Base-by-base conservation (phyloP, 441 rosid species). In the Pelargonium australe region DNA sequence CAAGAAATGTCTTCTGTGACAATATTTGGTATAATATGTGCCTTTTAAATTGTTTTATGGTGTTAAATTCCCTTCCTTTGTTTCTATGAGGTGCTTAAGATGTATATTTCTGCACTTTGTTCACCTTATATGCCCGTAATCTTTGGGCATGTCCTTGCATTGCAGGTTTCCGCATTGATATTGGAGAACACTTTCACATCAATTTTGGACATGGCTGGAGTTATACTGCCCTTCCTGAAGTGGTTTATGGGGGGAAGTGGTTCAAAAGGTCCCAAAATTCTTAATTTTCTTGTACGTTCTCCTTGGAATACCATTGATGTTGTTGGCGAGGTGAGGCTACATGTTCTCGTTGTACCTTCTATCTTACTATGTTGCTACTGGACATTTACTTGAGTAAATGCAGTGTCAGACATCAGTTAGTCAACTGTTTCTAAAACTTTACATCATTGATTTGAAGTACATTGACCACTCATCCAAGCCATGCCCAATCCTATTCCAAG, bases 121-220 rank as follows among this genome's bases (percentile, higher is more conserved):
- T 68, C 3, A 23, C 69, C 6, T 43, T 16, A 47, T 3, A 20
- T 45, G 68, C 60, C 47, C 10, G 23, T 72, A 43, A 74, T 71
- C 20, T 62, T 63, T 62, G 78, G 61, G 41, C 45, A 25, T 72
- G 19, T 71, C 66, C 79, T 61, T 43, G 37, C 31, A 7, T 51
- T 75, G 63, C 80, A 93, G 98, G 87, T 93, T 66, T 73, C 93
- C 75, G 87, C 86, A 47, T 60, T 93, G 86, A 89, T 93, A 74
- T 81, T 93, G 80, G 98, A 93, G 75, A 93, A 91, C 66, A 93
- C 97, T 43, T 93, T 93, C 84, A 88, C 97, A 53, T 93, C 98
- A 63, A 94, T 94, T 84, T 86, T 94, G 75, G 99, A 94, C 79
- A 91, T 94, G 99, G 97, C 96, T 78, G 96, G 97, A 74, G 95